Percentiles rank a stretch among this genome's conserved stretches.
These are phyloP conservation scores for Gossypium australe DNA, from an alignment of 345 rosid genomes.

Conservation along the genomic window DNA sequence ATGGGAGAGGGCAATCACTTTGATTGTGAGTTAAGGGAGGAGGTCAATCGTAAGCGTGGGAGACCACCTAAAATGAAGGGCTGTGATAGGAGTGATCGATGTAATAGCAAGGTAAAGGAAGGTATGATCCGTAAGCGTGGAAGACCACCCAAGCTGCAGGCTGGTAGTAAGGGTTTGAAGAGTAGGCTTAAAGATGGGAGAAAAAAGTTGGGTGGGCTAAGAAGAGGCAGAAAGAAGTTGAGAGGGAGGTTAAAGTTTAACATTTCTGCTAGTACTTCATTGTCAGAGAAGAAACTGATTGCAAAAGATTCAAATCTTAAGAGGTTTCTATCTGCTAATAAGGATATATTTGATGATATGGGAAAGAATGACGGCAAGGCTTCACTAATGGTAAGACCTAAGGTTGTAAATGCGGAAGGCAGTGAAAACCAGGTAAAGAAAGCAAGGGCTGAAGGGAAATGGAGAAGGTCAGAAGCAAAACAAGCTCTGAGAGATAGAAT, in stretches of 20 bases:
- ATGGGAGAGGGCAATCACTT: conserved; percentile 7
- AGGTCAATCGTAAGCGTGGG: conserved; percentile 1
- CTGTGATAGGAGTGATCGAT: neutral
- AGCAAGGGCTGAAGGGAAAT: conserved; percentile 21
- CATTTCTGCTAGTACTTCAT: conserved; percentile 15
- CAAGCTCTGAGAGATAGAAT: conserved; percentile 61
- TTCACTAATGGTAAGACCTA: conserved; percentile 7
- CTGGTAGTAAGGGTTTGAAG: neutral
- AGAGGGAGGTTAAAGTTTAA: conserved; percentile 19
- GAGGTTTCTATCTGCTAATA: conserved; percentile 18
- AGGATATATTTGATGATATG: conserved; percentile 13
- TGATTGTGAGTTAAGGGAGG: conserved; percentile 2
- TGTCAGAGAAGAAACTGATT: conserved; percentile 14
- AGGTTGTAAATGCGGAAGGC: conserved; percentile 11
- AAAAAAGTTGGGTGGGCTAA: conserved; percentile 23
- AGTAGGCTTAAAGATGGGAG: neutral
- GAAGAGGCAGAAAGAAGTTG: conserved; percentile 22
- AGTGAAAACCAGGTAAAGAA: conserved; percentile 15
- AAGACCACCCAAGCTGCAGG: conserved; percentile 13
- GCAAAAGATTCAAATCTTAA: conserved; percentile 20
- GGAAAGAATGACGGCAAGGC: conserved; percentile 13
- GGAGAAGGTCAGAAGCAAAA: conserved; percentile 33
- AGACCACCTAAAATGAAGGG: conserved; percentile 6
- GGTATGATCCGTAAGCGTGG: conserved; percentile 10
- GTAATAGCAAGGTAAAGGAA: neutral